phyloP scores from a whole-genome alignment of 1,284 basidiomycete species.

The Malassezia globosa region DNA sequence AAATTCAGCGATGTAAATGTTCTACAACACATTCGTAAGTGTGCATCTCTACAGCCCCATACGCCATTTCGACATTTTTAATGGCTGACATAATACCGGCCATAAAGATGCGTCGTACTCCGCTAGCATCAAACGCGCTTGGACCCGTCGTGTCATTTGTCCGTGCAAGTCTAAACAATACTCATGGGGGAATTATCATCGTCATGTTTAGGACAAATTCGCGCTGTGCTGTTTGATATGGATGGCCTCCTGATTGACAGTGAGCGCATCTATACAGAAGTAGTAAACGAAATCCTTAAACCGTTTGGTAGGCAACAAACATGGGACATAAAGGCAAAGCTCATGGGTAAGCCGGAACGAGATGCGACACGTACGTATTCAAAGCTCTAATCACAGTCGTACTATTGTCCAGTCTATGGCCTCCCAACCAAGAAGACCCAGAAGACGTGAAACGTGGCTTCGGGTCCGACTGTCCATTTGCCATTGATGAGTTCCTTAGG shows the following conservation, averaged over 20 bases:
- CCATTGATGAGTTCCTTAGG: conserved; percentile 37
- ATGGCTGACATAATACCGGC: too few relatives aligned
- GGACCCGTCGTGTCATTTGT: too few relatives aligned
- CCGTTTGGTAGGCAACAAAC: conserved; percentile 46
- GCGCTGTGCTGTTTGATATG: conserved; percentile 39
- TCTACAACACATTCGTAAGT: too few relatives aligned
- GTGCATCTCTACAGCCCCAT: too few relatives aligned
- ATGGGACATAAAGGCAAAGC: conserved; percentile 45
- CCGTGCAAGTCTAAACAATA: too few relatives aligned
- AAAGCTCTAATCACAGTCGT: not conserved
- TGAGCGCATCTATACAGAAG: conserved; percentile 43
- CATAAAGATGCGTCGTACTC: not conserved
- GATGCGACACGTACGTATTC: conserved; percentile 32
- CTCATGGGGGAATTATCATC: too few relatives aligned
- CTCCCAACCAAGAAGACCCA: conserved; percentile 16
- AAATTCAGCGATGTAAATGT: too few relatives aligned
- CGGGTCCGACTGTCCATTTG: conserved; percentile 37
- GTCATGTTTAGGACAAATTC: conserved; percentile 9
- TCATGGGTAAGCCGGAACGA: conserved; percentile 46
- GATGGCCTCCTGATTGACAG: conserved; percentile 46
- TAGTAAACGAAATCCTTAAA: conserved; percentile 43
- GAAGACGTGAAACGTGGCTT: conserved; percentile 20
- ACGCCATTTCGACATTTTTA: too few relatives aligned
- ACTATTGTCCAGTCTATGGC: conserved; percentile 38
- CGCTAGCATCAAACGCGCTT: not conserved